Evolutionary conservation across 2,329 filamentous ascomycete genomes (phyloP).

Genomic region (Xylaria sp.): DNA sequence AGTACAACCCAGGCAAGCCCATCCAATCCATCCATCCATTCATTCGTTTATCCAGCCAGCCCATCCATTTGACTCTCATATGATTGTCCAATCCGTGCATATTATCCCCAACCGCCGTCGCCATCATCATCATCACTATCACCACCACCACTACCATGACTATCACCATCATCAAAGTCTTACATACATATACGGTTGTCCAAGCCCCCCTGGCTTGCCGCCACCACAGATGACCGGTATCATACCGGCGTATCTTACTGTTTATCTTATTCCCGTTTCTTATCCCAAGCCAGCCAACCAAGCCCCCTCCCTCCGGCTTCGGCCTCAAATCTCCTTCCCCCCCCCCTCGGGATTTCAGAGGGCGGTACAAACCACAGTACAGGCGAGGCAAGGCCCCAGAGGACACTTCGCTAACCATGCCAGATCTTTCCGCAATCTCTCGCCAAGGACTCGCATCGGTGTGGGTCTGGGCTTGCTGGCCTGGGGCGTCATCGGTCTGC

Average conservation of each 20-base stretch:
- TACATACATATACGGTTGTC: slow-evolving; percentile 8
- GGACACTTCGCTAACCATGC: slow-evolving; percentile 7
- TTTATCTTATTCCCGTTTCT: slow-evolving; percentile 18
- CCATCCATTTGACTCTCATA: slow-evolving; percentile 17
- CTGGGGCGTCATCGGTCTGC: slow-evolving; percentile 81
- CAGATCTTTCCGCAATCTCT: slow-evolving; percentile 77
- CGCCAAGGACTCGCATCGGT: slow-evolving; percentile 74
- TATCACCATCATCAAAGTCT: background rate
- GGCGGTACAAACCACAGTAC: too few species aligned
- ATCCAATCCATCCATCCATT: slow-evolving; percentile 1
- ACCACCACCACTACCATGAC: slow-evolving; percentile 14
- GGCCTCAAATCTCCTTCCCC: too few species aligned
- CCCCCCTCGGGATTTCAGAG: slow-evolving; percentile 2
- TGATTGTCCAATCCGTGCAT: slow-evolving; percentile 24
- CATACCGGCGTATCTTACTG: slow-evolving; percentile 4
- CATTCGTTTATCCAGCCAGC: slow-evolving; percentile 20
- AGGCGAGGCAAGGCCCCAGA: too few species aligned
- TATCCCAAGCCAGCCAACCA: background rate
- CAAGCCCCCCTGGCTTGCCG: slow-evolving; percentile 6
- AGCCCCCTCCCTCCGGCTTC: background rate
- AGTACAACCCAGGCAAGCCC: slow-evolving; percentile 22
- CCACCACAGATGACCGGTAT: slow-evolving; percentile 21
- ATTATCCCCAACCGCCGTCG: background rate
- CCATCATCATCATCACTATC: background rate
- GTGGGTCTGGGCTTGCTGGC: slow-evolving; percentile 80